A percentile compares a stretch with the other conserved stretches of the same genome.
phyloP scores from a whole-genome alignment of 2,329 filamentous ascomycete species.

The Colletotrichum sp. region DNA sequence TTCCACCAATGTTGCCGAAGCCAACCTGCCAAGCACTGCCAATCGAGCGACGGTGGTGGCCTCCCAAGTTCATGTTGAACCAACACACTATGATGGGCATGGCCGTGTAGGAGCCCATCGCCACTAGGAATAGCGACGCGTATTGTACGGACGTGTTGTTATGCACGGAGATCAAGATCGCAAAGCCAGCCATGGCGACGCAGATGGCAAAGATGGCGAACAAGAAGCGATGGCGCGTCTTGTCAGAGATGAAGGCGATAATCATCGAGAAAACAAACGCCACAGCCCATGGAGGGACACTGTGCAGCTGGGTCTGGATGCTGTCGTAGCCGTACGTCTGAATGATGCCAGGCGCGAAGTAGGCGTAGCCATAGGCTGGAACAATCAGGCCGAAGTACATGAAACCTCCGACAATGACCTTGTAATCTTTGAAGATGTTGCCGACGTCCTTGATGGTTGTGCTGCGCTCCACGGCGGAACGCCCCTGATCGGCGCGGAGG shows the following conservation, averaged over 20 bases:
- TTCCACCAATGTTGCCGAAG: constrained; percentile 81
- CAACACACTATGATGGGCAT: constrained; percentile 88
- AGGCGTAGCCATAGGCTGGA: constrained; percentile 79
- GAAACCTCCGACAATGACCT: constrained; percentile 75
- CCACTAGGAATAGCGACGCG: constrained; percentile 80
- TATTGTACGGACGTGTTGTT: constrained; percentile 73
- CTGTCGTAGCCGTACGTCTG: constrained; percentile 66
- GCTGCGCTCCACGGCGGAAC: constrained; percentile 66
- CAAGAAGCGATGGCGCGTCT: constrained; percentile 72
- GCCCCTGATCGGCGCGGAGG: constrained; percentile 72
- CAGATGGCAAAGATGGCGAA: constrained; percentile 75
- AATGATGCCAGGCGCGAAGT: constrained; percentile 78
- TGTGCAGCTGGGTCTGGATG: constrained; percentile 63
- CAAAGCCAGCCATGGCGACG: constrained; percentile 76
- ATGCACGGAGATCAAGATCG: constrained; percentile 75
- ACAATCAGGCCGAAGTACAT: constrained; percentile 86
- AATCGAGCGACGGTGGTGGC: constrained; percentile 73
- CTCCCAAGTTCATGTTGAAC: constrained; percentile 82
- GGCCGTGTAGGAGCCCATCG: constrained; percentile 81
- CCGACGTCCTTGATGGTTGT: constrained; percentile 65
- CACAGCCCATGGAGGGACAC: constrained; percentile 65
- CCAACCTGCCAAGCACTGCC: constrained; percentile 80
- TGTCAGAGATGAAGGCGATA: constrained; percentile 76
- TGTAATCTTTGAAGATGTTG: constrained; percentile 74
- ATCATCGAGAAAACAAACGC: constrained; percentile 83